A percentile compares a stretch with the other conserved stretches of the same genome.
phyloP scores from a whole-genome alignment of 1,284 basidiomycete species.

The Malassezia caprae region DNA sequence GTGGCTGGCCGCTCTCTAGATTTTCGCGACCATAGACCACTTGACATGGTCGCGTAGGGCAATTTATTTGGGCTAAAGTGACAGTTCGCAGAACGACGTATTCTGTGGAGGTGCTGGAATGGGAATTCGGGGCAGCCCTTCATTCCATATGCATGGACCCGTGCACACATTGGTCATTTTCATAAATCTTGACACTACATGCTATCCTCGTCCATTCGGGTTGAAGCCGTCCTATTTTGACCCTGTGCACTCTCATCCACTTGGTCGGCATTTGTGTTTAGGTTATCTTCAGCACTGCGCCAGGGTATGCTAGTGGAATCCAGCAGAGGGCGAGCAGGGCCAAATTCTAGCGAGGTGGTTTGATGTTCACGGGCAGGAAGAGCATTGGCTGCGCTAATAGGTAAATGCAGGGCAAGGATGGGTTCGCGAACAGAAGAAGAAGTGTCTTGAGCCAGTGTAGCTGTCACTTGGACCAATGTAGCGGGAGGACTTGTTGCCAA shows the following conservation, averaged over 20 bases:
- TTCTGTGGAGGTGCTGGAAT: neutral
- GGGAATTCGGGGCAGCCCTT: no score
- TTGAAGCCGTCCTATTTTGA: neutral
- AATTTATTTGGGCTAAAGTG: neutral
- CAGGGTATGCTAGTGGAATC: conserved; percentile 13
- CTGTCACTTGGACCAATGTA: neutral
- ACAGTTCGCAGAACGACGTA: no score
- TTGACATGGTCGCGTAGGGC: neutral
- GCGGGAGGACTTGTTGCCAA: neutral
- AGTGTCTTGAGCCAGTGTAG: neutral
- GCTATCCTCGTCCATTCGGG: neutral
- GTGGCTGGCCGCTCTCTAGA: neutral
- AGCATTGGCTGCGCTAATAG: conserved; percentile 17
- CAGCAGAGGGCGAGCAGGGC: conserved; percentile 29
- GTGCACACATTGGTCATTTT: neutral
- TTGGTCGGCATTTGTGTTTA: neutral
- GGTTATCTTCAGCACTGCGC: conserved; percentile 1
- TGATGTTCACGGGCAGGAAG: conserved; percentile 36
- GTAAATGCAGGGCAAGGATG: neutral
- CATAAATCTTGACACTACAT: neutral
- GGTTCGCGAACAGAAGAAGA: neutral
- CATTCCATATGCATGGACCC: neutral
- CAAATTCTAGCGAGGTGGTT: conserved; percentile 28
- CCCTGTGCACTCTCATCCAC: neutral
- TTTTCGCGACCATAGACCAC: neutral